Evolutionary conservation across 1,284 basidiomycete species (phyloP).

Genomic region (Athelia psychrophila): DNA sequence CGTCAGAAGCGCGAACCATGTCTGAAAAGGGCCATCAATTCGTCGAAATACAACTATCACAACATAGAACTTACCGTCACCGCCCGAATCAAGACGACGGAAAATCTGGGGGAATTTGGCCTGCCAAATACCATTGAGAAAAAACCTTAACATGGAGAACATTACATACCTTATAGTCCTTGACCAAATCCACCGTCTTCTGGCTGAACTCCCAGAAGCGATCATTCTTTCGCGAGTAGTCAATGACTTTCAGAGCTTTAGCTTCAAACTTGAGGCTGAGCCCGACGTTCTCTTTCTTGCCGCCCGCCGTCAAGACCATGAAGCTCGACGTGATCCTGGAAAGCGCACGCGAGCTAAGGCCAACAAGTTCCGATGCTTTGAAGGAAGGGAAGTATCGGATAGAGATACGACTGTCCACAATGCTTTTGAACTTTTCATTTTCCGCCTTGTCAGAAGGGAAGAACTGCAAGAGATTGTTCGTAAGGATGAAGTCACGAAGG

Average conservation of each 20-base stretch:
- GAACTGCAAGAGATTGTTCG: constrained; percentile 52
- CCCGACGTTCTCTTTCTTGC: constrained; percentile 88
- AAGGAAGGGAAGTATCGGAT: constrained; percentile 77
- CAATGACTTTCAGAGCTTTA: constrained; percentile 94
- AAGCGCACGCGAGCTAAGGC: constrained; percentile 72
- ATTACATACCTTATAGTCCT: constrained; percentile 71
- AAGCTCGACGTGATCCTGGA: constrained; percentile 93
- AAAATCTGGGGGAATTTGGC: constrained; percentile 84
- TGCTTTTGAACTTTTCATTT: constrained; percentile 71
- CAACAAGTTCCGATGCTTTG: constrained; percentile 67
- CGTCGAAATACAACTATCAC: background rate
- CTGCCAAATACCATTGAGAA: constrained; percentile 29
- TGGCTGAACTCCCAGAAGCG: constrained; percentile 94
- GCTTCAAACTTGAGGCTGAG: constrained; percentile 96
- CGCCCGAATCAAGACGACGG: constrained; percentile 57
- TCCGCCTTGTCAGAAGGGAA: constrained; percentile 81
- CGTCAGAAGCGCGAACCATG: constrained; percentile 71
- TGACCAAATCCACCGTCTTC: constrained; percentile 79
- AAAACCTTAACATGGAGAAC: background rate
- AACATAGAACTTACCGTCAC: constrained; percentile 53
- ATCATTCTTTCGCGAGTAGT: constrained; percentile 86
- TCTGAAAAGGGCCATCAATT: constrained; percentile 37
- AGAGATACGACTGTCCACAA: constrained; percentile 56
- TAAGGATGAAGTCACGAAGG: constrained; percentile 3
- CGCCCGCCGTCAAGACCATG: constrained; percentile 75